phyloP scores from a whole-genome alignment of 108 stramenopile species.

The Skeletonema grethae region DNA sequence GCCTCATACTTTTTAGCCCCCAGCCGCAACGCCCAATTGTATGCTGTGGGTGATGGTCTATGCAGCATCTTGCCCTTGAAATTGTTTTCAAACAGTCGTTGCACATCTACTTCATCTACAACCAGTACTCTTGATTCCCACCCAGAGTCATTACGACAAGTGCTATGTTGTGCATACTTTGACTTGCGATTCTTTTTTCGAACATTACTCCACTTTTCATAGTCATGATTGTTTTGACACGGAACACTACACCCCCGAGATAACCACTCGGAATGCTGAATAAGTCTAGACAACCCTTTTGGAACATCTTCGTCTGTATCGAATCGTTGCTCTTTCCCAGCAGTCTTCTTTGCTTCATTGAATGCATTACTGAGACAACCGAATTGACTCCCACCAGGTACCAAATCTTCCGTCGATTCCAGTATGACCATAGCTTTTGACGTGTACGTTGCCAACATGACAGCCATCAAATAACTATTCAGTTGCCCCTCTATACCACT shows the following conservation, averaged over 20 bases:
- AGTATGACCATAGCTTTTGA: conserved; percentile 35
- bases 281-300: conserved; percentile 20
- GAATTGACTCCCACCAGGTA: conserved; percentile 24
- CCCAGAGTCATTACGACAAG: conserved; percentile 9
- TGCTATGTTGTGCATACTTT: neutral
- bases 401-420: conserved; percentile 12
- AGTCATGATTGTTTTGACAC: conserved; percentile 6
- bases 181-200: neutral
- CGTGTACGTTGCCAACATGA: conserved; percentile 26
- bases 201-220: conserved; percentile 19
- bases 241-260: conserved; percentile 14
- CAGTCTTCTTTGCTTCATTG: neutral
- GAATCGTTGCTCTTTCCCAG: neutral
- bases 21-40: conserved; percentile 10
- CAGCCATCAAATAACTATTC: conserved; percentile 35
- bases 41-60: conserved; percentile 1
- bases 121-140: conserved; percentile 4
- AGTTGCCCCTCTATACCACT: conserved; percentile 22
- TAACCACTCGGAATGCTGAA: conserved; percentile 21
- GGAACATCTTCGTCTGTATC: conserved; percentile 18
- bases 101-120: neutral
- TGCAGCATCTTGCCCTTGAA: conserved; percentile 9
- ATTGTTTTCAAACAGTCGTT: conserved; percentile 5
- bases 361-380: conserved; percentile 28
- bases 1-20: conserved; percentile 15